Evolutionary conservation across 345 rosid genomes (phyloP), one percentile per base, ranked within the genome.

Genomic region (Gynandropsis gynandra): DNA sequence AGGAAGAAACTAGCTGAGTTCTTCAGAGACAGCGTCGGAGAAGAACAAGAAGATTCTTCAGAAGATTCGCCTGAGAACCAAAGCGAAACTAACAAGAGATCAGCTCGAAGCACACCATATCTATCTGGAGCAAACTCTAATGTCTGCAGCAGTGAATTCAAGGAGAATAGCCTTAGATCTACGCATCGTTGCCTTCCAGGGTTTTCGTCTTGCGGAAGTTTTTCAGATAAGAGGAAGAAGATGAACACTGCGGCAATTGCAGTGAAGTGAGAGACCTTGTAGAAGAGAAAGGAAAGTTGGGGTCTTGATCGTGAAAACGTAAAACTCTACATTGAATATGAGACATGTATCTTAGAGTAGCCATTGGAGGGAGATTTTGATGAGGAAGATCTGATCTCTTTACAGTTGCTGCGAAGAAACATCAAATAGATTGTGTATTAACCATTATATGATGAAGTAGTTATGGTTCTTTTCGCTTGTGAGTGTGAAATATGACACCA

Each of bases 1-100:
- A 88, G 76, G 53, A 84, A 80, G 86, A 86, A 76, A 51, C 80
- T 90, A 5, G 67, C 38, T 1, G 92, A 90, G 36, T 79, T 90
- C 29, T 90, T 90, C 66, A 66, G 31, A 48, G 87, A 87, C 8
- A 80, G 81, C 59, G 29, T 63, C 10, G 51, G 65, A 37, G 80
- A 77, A 61, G 71, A 69, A 13, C 55, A 53, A 42, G 54, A 19
- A 10, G 56, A 4, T 16, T 66, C 42, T 34, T 47, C 53, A 5
- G 64, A 42, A 47, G 58, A 61, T 18, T 51, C 61, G 10, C 13
- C 52, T 61, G 81, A 8, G 58, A 56, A 50, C 9, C 53, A 16
- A 31, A 57, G 47, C 15, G 58, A 57, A 56, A 18, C 16, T 0
- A 56, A 41, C 29, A 64, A 43, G 27, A 29, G 49, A n/a, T 72